Evolutionary conservation across 345 rosid species (phyloP), one percentile per base, ranked within the genome.

Genomic region (Erodium maritimum): DNA sequence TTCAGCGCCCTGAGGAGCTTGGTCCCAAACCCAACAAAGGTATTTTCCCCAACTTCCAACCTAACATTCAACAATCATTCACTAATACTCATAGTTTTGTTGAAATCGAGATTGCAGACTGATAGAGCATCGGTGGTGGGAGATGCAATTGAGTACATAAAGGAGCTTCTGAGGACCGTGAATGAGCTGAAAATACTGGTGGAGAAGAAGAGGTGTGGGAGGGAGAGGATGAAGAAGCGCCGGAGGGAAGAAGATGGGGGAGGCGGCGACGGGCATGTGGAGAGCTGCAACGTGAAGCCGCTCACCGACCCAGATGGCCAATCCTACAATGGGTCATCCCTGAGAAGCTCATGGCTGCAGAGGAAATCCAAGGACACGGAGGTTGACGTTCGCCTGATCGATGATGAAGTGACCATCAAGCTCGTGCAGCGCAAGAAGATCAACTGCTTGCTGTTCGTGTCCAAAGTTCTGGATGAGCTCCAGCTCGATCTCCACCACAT

Each of bases 321-420:
- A 25, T 25, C 33, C 14, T 6, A 12, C 14, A 37, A 37, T 12
- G 11, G 1, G 11, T 1, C 46, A 5, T 37, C 46, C 13, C 14
- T 84, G 55, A 85, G 99, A 66, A 86, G 88, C 72, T 86, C 95
- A 42, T 91, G 95, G 95, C 81, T 88, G 9, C 89, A 91, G 71
- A 81, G 96, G 73, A 89, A 89, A 63, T 81, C 96, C 3, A 85
- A 82, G 74, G 91, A 78, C 25, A 77, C 88, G 0, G 95, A 93
- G 71, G 87, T 89, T 1, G 94, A 93, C 65, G 95, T 93, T 45
- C 85, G 94, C 51, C 82, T 93, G 25, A 65, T 93, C 18, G 91
- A 87, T 29, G 95, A 85, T 21, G 99, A 89, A 75, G 96, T 89
- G 21, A 85, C 91, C 33, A 89, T 91, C 67, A 88, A 88, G 74